Conservation (phyloP, 257 asterid species). For the Linderniella brevidens region DNA sequence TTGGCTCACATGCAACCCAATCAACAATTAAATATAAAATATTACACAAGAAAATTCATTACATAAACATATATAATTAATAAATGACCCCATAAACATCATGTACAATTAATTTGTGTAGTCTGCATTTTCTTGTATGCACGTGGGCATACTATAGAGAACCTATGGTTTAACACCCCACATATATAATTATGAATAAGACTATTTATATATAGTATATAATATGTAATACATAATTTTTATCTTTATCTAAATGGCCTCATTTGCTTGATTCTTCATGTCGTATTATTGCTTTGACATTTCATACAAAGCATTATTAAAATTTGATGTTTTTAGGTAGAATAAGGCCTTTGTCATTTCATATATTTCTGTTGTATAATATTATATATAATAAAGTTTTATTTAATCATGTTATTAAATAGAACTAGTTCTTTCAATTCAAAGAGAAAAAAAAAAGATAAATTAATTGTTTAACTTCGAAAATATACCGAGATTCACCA, state of each 20-base stretch:
- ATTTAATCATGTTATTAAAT: no score
- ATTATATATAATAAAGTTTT: no score
- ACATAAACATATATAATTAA: not conserved
- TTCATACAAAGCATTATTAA: no score
- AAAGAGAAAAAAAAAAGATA: no score
- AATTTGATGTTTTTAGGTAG: no score
- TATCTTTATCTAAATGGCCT: constrained; percentile 19
- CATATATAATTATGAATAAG: constrained; percentile 11
- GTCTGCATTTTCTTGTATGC: constrained; percentile 14
- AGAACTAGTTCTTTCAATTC: no score
- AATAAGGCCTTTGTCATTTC: no score
- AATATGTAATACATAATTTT: constrained; percentile 12
- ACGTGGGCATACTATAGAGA: constrained; percentile 20
- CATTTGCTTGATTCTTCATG: no score
- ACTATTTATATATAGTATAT: constrained; percentile 4
- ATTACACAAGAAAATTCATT: not conserved
- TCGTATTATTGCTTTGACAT: no score
- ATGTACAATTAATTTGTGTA: constrained; percentile 9
- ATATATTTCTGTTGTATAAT: no score
- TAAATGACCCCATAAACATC: not conserved
- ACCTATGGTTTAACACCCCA: constrained; percentile 10
- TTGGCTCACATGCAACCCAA: constrained; percentile 30
- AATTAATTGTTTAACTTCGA: no score
- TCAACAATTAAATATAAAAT: constrained; percentile 12
- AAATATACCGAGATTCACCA: no score